These are phyloP conservation scores for Cetraspora pellucida DNA, from an alignment of 192 early-diverging fungal genomes.

Conservation along the genomic window DNA sequence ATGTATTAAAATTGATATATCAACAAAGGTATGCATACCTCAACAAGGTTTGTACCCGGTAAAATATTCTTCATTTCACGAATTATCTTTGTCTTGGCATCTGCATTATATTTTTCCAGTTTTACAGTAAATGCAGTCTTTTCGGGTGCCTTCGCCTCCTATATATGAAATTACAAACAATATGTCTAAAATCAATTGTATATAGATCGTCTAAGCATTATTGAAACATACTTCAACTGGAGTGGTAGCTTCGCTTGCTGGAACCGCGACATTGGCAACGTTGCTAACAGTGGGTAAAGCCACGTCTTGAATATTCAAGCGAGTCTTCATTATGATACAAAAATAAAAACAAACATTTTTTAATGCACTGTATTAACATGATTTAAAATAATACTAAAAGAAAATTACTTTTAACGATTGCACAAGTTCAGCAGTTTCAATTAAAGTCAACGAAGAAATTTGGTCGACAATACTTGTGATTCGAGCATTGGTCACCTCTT, in stretches of 20 bases:
- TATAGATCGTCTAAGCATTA: no score
- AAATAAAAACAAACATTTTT: neutral
- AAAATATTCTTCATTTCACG: conserved; percentile 95
- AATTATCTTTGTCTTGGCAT: conserved; percentile 96
- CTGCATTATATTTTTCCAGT: conserved; percentile 92
- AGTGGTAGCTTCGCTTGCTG: conserved; percentile 69
- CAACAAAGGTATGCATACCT: conserved; percentile 49
- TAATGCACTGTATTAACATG: neutral
- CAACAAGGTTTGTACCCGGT: conserved; percentile 93
- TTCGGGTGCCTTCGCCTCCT: conserved; percentile 86
- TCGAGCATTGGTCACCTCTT: conserved; percentile 64
- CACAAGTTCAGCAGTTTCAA: conserved; percentile 92
- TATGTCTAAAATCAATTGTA: neutral
- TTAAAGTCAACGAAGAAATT: conserved; percentile 87
- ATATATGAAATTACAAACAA: neutral
- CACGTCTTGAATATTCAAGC: conserved; percentile 92
- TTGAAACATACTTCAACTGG: conserved; percentile 50
- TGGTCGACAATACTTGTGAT: conserved; percentile 84
- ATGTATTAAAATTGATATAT: neutral
- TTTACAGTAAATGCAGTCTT: conserved; percentile 96
- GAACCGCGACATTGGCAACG: conserved; percentile 59
- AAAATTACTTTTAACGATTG: conserved; percentile 78
- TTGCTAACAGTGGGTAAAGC: conserved; percentile 78
- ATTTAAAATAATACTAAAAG: neutral
- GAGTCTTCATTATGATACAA: conserved; percentile 54